These are phyloP conservation scores for Aspergillus texensis DNA, from an alignment of 2,329 filamentous ascomycete species.

Conservation along the genomic window DNA sequence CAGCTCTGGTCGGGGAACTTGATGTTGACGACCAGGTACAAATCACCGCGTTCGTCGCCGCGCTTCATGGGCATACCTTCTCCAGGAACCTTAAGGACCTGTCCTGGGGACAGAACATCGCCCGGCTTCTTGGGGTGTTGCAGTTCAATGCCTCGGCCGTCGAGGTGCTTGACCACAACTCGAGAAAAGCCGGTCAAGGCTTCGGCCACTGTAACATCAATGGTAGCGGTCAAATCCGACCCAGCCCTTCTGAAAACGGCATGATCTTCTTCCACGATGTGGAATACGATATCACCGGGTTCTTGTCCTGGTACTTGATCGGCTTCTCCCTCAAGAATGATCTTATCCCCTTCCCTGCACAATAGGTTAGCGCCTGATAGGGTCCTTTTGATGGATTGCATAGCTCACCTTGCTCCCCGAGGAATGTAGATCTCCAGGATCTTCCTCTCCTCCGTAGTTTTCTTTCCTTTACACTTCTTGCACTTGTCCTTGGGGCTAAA, in stretches of 20 bases:
- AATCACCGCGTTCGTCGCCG: slow-evolving; percentile 78
- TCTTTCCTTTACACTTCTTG: slow-evolving; percentile 97
- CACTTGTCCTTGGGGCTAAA: slow-evolving; percentile 97
- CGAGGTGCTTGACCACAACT: slow-evolving; percentile 87
- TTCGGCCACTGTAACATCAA: slow-evolving; percentile 81
- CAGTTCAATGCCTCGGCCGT: slow-evolving; percentile 85
- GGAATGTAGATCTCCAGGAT: slow-evolving; percentile 96
- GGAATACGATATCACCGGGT: slow-evolving; percentile 92
- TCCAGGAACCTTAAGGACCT: slow-evolving; percentile 80
- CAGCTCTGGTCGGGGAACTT: slow-evolving; percentile 88
- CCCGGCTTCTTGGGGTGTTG: slow-evolving; percentile 75
- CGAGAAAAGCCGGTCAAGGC: slow-evolving; percentile 86
- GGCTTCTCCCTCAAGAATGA: slow-evolving; percentile 88
- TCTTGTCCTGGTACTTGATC: slow-evolving; percentile 88
- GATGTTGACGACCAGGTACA: slow-evolving; percentile 84
- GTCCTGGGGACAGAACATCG: slow-evolving; percentile 78
- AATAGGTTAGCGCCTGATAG: slow-evolving; percentile 1
- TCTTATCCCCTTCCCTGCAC: slow-evolving; percentile 74
- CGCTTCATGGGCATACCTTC: slow-evolving; percentile 96
- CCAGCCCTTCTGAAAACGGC: slow-evolving; percentile 80
- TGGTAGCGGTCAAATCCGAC: slow-evolving; percentile 77
- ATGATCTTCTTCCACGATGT: slow-evolving; percentile 79
- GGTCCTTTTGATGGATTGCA: not conserved
- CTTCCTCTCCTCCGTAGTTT: slow-evolving; percentile 85
- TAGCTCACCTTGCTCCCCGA: slow-evolving; percentile 67